Evolutionary conservation across 768 basidiomycete genomes (phyloP), one percentile per base, ranked within the genome.

Genomic region (Albatrellus ellisii): DNA sequence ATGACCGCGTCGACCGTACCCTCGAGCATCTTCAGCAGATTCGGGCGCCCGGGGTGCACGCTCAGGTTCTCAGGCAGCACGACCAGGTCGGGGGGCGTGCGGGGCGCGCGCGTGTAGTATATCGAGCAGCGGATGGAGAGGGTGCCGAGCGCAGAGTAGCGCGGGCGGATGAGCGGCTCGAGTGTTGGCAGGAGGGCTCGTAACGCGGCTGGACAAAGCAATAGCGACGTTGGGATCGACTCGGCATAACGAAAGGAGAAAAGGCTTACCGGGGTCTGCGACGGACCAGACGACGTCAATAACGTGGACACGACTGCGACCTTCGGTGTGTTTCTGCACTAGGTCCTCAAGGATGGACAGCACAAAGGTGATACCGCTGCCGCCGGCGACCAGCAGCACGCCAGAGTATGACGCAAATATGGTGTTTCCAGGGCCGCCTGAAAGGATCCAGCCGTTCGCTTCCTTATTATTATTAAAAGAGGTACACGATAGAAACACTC

Each of bases 351-450:
- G 64, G n/a, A 68, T 55, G 12, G 63, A 55, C 20, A 78, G 63
- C 3, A 65, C 63, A 50, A 72, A 75, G 0, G 78, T 70, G 56
- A 80, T 70, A 3, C 78, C 78, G 17, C 69, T 70, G 7, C 79
- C 79, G 10, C 75, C 78, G 5, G 70, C 71, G 29, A 77, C 56
- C 44, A 80, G 63, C 45, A 79, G 45, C 6, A 72, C 68, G 0
- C 68, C 66, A 0, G 73, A 69, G 59, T 68, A 77, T 31, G 65
- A 66, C 1, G 64, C 54, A 39, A 69, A 61, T 10, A 78, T 49
- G 0, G 64, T 61, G 48, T 75, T 66, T 6, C 70, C 59, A 26
- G 64, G 48, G 25, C 67, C 64, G 46, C 71, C 60, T 67, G 52
- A 38, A 1, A 24, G 20, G 17, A 15, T 36, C 7, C 17, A 36